Percentiles rank a stretch among this genome's conserved stretches.
These are phyloP conservation scores for Erodium trifolium DNA, from an alignment of 441 rosid species.

Conservation along the genomic window DNA sequence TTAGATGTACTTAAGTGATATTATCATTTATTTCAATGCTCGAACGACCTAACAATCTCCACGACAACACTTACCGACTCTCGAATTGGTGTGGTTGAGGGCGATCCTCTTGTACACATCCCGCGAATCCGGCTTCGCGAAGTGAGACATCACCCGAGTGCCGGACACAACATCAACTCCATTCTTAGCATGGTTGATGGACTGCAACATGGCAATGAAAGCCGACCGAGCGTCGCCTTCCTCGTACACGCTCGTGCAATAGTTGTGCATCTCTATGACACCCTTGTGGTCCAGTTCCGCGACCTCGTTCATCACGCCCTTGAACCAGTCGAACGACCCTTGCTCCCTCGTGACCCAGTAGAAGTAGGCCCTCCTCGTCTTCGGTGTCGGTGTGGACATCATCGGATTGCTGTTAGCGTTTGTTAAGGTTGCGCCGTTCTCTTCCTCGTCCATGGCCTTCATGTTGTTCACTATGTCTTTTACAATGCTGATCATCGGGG, in stretches of 20 bases:
- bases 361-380: slow-evolving; percentile 71
- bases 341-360: slow-evolving; percentile 25
- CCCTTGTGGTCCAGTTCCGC: no score
- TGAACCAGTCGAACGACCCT: no score
- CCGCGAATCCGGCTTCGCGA: slow-evolving; percentile 77
- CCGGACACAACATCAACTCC: slow-evolving; percentile 88
- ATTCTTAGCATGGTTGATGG: slow-evolving; percentile 70
- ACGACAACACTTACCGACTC: no score
- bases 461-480: slow-evolving; percentile 88
- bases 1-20: no score
- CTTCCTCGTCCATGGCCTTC: slow-evolving; percentile 35
- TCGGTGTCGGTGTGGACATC: slow-evolving; percentile 16
- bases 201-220: slow-evolving; percentile 77
- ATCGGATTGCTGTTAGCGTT: slow-evolving; percentile 4
- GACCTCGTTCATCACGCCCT: no score
- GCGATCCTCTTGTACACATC: not conserved
- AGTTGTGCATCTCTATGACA: no score
- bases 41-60: no score
- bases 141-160: slow-evolving; percentile 78
- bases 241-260: no score
- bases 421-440: slow-evolving; percentile 27
- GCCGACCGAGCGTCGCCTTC: slow-evolving; percentile 40
- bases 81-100: not conserved
- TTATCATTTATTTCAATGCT: no score
- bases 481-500: slow-evolving; percentile 91